These are phyloP conservation scores for Annulohypoxylon stygium DNA, from an alignment of 495 filamentous ascomycete species.

Conservation along the genomic window DNA sequence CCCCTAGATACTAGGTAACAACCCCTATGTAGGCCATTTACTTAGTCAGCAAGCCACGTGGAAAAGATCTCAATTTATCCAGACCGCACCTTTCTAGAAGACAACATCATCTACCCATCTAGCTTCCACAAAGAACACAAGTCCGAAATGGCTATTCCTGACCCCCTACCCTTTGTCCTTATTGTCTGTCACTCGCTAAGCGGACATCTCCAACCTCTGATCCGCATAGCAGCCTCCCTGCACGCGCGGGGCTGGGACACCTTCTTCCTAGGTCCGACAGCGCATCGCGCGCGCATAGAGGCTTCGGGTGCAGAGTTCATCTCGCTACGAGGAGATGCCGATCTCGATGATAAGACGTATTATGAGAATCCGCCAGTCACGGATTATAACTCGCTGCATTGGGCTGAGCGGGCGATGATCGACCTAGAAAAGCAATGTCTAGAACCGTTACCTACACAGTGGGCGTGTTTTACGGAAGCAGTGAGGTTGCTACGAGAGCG, in stretches of 20 bases:
- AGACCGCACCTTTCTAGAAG: neutral
- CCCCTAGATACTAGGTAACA: neutral
- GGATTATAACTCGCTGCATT: slow-evolving; percentile 31
- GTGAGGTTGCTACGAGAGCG: slow-evolving; percentile 38
- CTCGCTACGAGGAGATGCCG: slow-evolving; percentile 49
- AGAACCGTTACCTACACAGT: slow-evolving; percentile 45
- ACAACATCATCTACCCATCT: neutral
- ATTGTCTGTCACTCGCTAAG: slow-evolving; percentile 50
- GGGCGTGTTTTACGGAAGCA: slow-evolving; percentile 41
- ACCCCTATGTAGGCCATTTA: neutral
- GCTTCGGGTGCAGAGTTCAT: slow-evolving; percentile 49
- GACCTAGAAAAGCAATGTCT: slow-evolving; percentile 45
- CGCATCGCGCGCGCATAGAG: slow-evolving; percentile 48
- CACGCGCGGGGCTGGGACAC: slow-evolving; percentile 42
- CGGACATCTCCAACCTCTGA: slow-evolving; percentile 51
- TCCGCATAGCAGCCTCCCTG: slow-evolving; percentile 50
- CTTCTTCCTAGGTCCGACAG: slow-evolving; percentile 52
- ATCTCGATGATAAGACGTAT: slow-evolving; percentile 44
- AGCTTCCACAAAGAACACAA: neutral
- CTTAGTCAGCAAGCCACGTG: slow-evolving; percentile 19
- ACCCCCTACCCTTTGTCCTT: slow-evolving; percentile 45
- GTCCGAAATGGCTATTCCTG: slow-evolving; percentile 12
- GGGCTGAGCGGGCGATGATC: slow-evolving; percentile 41
- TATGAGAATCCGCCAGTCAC: slow-evolving; percentile 31
- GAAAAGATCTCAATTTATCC: slow-evolving; percentile 10